Evolutionary conservation across 495 filamentous ascomycete genomes (phyloP).

Genomic region (Xylaria palmicola): DNA sequence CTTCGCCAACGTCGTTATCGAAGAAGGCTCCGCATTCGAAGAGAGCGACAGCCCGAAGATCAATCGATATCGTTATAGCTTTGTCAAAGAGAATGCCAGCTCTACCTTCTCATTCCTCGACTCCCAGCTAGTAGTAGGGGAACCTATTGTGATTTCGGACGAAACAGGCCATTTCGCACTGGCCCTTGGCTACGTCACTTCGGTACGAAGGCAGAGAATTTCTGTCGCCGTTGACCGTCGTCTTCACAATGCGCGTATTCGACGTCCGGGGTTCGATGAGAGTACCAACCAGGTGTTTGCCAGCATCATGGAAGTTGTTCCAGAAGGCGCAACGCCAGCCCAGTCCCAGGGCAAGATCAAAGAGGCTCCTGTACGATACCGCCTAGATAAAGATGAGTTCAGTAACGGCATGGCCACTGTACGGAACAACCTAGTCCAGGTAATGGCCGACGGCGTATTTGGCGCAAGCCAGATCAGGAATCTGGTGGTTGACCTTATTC

Average conservation of each 20-base stretch:
- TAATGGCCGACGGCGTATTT: slow-evolving; percentile 78
- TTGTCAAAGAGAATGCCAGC: slow-evolving; percentile 62
- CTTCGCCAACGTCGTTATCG: slow-evolving; percentile 65
- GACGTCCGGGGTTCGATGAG: slow-evolving; percentile 69
- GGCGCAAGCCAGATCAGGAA: slow-evolving; percentile 71
- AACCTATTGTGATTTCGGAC: slow-evolving; percentile 95
- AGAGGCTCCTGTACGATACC: slow-evolving; percentile 65
- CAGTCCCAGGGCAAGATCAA: slow-evolving; percentile 48
- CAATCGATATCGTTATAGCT: slow-evolving; percentile 83
- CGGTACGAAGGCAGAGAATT: slow-evolving; percentile 69
- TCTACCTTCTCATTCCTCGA: slow-evolving; percentile 78
- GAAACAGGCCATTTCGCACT: slow-evolving; percentile 93
- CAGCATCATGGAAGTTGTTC: slow-evolving; percentile 86
- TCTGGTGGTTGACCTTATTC: slow-evolving; percentile 69
- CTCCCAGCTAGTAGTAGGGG: slow-evolving; percentile 84
- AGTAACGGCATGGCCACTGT: slow-evolving; percentile 95
- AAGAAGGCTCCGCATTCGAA: slow-evolving; percentile 70
- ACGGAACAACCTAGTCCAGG: slow-evolving; percentile 85
- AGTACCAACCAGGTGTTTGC: slow-evolving; percentile 77
- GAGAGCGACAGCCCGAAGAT: slow-evolving; percentile 71
- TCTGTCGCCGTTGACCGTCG: slow-evolving; percentile 85
- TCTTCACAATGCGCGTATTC: slow-evolving; percentile 81
- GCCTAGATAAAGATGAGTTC: slow-evolving; percentile 96
- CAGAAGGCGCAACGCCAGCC: slow-evolving; percentile 46
- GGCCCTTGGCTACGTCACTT: slow-evolving; percentile 83